Evolutionary conservation across 2,329 filamentous ascomycete species (phyloP).

Genomic region (Fusarium newnesense): DNA sequence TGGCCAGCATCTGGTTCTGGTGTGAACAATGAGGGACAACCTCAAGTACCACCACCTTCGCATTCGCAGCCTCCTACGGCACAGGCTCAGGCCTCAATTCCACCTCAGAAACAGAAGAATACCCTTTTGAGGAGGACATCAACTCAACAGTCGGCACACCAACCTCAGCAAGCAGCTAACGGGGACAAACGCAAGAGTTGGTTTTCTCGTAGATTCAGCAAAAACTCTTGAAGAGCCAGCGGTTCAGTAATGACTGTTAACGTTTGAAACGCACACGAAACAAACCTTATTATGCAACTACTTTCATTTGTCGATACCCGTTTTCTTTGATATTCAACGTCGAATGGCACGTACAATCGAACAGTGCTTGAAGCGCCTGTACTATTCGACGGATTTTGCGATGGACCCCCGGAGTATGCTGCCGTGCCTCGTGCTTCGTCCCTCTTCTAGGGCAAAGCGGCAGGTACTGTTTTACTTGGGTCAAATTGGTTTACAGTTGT

Average conservation of each 20-base stretch:
- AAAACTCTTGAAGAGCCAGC: slow-evolving; percentile 46
- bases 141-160: slow-evolving; percentile 37
- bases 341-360: neutral
- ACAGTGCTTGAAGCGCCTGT: neutral
- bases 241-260: slow-evolving; percentile 9
- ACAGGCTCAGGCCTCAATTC: slow-evolving; percentile 28
- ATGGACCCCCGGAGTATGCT: slow-evolving; percentile 15
- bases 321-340: slow-evolving; percentile 27
- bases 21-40: slow-evolving; percentile 40
- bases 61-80: slow-evolving; percentile 36
- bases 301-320: slow-evolving; percentile 46
- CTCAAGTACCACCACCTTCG: slow-evolving; percentile 41
- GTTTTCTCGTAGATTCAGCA: slow-evolving; percentile 86
- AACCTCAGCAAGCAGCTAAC: slow-evolving; percentile 35
- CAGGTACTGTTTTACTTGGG: slow-evolving; percentile 20
- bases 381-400: slow-evolving; percentile 8
- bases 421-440: slow-evolving; percentile 13
- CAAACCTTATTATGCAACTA: slow-evolving; percentile 15
- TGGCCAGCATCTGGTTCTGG: slow-evolving; percentile 51
- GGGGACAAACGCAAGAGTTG: slow-evolving; percentile 88
- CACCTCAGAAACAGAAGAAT: slow-evolving; percentile 45
- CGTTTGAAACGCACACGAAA: slow-evolving; percentile 20
- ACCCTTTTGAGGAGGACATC: slow-evolving; percentile 45
- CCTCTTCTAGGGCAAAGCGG: neutral
- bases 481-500: slow-evolving; percentile 27